Base-by-base conservation (phyloP, 2,329 filamentous ascomycete species). In the Ophiostoma triangulosporum region DNA sequence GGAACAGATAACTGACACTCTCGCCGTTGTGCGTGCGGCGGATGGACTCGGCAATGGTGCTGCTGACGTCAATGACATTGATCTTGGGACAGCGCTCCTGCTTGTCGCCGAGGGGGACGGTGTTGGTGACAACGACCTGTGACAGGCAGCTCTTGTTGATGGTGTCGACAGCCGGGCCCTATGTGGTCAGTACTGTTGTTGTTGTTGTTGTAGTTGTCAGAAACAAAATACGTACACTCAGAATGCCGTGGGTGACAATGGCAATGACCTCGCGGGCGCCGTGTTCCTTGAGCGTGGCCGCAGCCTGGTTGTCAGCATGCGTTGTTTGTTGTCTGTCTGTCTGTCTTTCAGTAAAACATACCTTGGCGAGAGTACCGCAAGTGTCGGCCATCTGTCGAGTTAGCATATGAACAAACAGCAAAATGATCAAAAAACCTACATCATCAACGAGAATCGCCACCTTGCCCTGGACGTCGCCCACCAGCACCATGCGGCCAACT, bases 401-500 rank as follows among this genome's bases (percentile, higher is more conserved):
- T 48, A 52, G 51, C 27, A n/a, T 12, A 22, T 12, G 4, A 20
- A 9, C 36, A 43, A 14, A 15, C 8, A 29, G 15, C 15, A n/a
- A 14, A 35, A 6, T 14, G 9, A 4, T 22, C 0, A 31, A 14
- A 36, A 24, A 9, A 59, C 58, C 43, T 20, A 59, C 58, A 43
- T 60, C 59, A 31, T 60, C 64, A 48, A 98, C 91, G 49, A 98
- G 82, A 64, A 98, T 96, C 56, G 91, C 91, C 29, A 91, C 83
- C 72, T 93, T 93, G 70, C 87, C 86, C 60, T 82, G 78, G 48
- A 97, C 93, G 60, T 94, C 89, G 60, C 93, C 93, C 50, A 97
- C 91, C n/a, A 98, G 83, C 1, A 89, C 86, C 88, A 94, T 94
- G 62, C 86, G 82, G 7, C 83, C 87, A 54, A 93, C 87, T 64